Percentiles rank a stretch among this genome's conserved stretches.
phyloP scores from a whole-genome alignment of 78 protist species.

The Thecamonas trahens region DNA sequence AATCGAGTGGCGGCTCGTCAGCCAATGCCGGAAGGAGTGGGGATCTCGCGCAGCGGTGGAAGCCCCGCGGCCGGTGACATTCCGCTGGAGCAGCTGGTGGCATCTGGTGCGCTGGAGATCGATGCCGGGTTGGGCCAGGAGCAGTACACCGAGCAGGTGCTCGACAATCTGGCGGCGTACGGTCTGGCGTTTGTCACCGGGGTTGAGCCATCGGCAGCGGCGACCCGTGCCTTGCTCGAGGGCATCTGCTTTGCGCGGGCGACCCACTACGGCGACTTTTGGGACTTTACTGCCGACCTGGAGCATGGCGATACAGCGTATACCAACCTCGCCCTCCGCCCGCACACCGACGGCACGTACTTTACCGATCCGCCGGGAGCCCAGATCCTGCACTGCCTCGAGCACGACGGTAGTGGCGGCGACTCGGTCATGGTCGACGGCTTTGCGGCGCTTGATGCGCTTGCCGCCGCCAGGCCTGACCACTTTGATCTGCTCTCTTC shows the following conservation, averaged over 20 bases:
- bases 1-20: too few species aligned
- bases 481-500: not conserved
- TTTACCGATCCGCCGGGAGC: slow-evolving; percentile 21
- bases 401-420: slow-evolving; percentile 27
- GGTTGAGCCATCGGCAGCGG: not conserved
- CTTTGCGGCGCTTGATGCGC: not conserved
- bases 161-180: not conserved
- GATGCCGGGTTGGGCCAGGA: too few species aligned
- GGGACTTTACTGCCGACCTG: slow-evolving; percentile 6
- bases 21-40: too few species aligned
- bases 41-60: too few species aligned
- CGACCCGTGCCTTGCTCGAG: not conserved
- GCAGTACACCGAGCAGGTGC: too few species aligned
- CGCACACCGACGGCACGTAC: slow-evolving; percentile 43
- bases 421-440: slow-evolving; percentile 25
- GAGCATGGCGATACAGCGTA: slow-evolving; percentile 40
- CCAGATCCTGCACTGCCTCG: slow-evolving; percentile 26
- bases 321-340: slow-evolving; percentile 13
- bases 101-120: too few species aligned
- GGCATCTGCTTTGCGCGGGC: not conserved
- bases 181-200: not conserved
- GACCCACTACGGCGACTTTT: slow-evolving; percentile 1
- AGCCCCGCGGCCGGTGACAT: too few species aligned
- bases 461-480: not conserved
- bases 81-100: too few species aligned